Evolutionary conservation across 345 rosid species (phyloP), one percentile per base, ranked within the genome.

Genomic region (Dipteronia dyeriana): DNA sequence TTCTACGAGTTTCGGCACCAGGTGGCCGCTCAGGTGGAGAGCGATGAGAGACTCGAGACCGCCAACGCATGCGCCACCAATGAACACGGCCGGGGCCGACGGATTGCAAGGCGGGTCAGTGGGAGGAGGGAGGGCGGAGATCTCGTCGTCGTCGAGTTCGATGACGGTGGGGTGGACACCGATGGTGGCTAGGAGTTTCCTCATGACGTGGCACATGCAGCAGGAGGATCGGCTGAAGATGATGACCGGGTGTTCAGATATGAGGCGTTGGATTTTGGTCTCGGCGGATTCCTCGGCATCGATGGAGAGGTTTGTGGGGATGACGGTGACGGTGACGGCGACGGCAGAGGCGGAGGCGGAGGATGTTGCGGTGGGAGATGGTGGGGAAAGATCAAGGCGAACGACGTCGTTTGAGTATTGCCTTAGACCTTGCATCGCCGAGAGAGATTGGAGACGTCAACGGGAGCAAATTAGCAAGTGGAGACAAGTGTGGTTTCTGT

Each of bases 151-250:
- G 8, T 93, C 98, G 13, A 95, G 85, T 81, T 95, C 98, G 85
- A 95, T 93, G 77, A 93, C 96, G 45, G 98, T 89, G 20, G 98
- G 99, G 73, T 91, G 86, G 54, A 93, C 99, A 1, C 99, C 99
- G 74, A 93, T 84, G 64, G 87, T 83, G 70, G 91, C 84, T 17
- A 95, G 87, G 29, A 95, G 92, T 61, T 86, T 90, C 82, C 88
- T 92, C 97, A 95, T 93, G 83, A 92, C 97, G 74, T 92, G 98
- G 84, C 98, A 92, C 99, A 93, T 95, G 90, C 94, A 95, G 80
- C 99, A 95, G 7, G 98, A 85, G 11, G 96, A 84, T 66, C 92
- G 89, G 82, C 92, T 91, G 86, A 95, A 95, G 75, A 95, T 93
- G 82, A 95, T 87, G 34, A 95, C 99, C 0, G 97, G 98, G 84